phyloP scores from a whole-genome alignment of 805 yeast species.

The Myxozyma melibiosi region DNA sequence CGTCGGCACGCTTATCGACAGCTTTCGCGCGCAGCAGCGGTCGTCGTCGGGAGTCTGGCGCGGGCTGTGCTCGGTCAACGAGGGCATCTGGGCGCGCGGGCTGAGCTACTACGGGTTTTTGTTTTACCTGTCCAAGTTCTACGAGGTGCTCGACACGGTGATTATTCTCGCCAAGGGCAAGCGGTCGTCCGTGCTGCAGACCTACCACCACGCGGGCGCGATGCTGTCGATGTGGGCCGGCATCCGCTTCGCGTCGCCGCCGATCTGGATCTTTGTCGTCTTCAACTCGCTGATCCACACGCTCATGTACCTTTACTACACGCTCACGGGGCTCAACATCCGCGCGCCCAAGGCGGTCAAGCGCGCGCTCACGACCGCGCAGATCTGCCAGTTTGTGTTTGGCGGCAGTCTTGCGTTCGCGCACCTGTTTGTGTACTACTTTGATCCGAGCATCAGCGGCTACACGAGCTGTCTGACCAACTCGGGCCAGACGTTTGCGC shows the following conservation, averaged over 20 bases:
- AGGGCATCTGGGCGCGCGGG: constrained; percentile 61
- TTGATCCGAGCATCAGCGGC: constrained; percentile 50
- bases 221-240: constrained; percentile 85
- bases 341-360: constrained; percentile 60
- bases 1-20: constrained; percentile 45
- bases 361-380: constrained; percentile 63
- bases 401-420: constrained; percentile 70
- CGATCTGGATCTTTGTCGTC: constrained; percentile 78
- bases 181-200: constrained; percentile 66
- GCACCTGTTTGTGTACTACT: constrained; percentile 63
- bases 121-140: constrained; percentile 70
- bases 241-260: constrained; percentile 66
- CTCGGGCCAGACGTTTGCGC: constrained; percentile 63
- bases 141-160: constrained; percentile 69
- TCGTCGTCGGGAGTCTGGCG: constrained; percentile 55
- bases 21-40: constrained; percentile 41
- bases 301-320: constrained; percentile 71
- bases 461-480: constrained; percentile 56
- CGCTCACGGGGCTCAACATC: constrained; percentile 60
- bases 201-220: constrained; percentile 79
- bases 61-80: constrained; percentile 59
- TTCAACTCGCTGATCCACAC: constrained; percentile 79
- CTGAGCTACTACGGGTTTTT: constrained; percentile 62
- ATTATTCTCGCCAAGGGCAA: constrained; percentile 69
- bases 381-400: constrained; percentile 65